Evolutionary conservation across 2,329 filamentous ascomycete genomes (phyloP).

Genomic region (Cladorrhinum sp.): DNA sequence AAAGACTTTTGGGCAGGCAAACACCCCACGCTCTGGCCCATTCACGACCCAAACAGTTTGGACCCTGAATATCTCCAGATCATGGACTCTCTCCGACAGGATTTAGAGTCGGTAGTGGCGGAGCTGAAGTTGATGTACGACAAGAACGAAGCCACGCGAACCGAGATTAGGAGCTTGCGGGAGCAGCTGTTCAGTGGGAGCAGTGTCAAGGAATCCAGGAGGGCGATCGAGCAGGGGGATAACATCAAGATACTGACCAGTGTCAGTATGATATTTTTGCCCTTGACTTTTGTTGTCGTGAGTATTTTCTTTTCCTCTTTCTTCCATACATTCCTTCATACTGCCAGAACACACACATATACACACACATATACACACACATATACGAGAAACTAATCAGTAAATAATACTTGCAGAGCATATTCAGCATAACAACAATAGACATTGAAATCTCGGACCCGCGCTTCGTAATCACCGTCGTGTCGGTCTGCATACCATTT

Average conservation of each 20-base stretch:
- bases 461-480: conserved; percentile 58
- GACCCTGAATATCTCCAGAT: conserved; percentile 48
- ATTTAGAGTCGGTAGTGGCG: conserved; percentile 51
- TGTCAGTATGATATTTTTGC: conserved; percentile 60
- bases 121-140: conserved; percentile 46
- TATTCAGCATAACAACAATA: conserved; percentile 54
- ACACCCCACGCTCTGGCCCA: conserved; percentile 52
- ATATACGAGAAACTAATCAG: background rate
- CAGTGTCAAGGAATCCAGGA: conserved; percentile 58
- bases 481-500: conserved; percentile 56
- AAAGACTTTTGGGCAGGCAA: conserved; percentile 57
- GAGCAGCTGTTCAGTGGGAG: conserved; percentile 64
- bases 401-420: conserved; percentile 34
- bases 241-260: conserved; percentile 60
- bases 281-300: conserved; percentile 58
- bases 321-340: background rate
- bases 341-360: background rate
- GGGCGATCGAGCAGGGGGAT: conserved; percentile 61
- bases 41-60: conserved; percentile 33
- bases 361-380: background rate
- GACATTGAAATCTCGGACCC: conserved; percentile 42
- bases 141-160: conserved; percentile 52
- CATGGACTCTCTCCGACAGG: conserved; percentile 44
- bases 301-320: conserved; percentile 20
- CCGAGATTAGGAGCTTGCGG: conserved; percentile 54